Conservation (phyloP, 805 yeast species). For the Starmerella cellae region DNA sequence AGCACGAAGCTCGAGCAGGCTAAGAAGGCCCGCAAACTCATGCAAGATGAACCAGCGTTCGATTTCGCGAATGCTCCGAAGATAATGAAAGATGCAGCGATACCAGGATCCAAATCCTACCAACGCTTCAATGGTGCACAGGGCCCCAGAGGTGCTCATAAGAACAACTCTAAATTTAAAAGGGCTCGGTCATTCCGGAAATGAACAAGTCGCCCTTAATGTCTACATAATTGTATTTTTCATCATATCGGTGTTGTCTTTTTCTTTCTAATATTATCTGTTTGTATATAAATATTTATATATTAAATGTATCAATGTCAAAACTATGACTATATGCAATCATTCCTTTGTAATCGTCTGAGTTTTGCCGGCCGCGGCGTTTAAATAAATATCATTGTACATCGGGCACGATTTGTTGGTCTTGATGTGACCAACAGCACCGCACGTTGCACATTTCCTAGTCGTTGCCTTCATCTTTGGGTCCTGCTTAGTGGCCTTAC, state of each 20-base stretch:
- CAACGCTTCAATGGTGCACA: not conserved
- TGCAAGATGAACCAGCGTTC: slow-evolving; percentile 17
- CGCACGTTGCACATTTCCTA: slow-evolving; percentile 87
- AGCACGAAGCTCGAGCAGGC: slow-evolving; percentile 1
- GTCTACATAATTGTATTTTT: no score
- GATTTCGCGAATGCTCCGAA: slow-evolving; percentile 23
- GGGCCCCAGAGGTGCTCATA: slow-evolving; percentile 9
- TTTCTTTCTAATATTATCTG: not conserved
- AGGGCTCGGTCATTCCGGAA: slow-evolving; percentile 12
- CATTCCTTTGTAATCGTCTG: no score
- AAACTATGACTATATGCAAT: no score
- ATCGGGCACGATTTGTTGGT: slow-evolving; percentile 87
- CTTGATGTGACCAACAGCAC: slow-evolving; percentile 86
- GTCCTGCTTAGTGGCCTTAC: slow-evolving; percentile 41
- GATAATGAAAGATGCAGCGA: slow-evolving; percentile 15
- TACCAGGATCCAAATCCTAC: slow-evolving; percentile 1
- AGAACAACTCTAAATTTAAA: slow-evolving; percentile 14
- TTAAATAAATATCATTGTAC: slow-evolving; percentile 40
- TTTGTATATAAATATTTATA: not conserved
- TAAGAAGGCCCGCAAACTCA: not conserved
- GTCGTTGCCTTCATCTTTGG: slow-evolving; percentile 62
- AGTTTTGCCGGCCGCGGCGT: slow-evolving; percentile 9
- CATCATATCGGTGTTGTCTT: no score
- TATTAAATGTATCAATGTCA: no score
- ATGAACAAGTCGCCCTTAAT: no score